Evolutionary conservation across 176 grass and related monocot genomes (phyloP), one percentile per base, ranked within the genome.

Genomic region (Triticum dicoccoides): DNA sequence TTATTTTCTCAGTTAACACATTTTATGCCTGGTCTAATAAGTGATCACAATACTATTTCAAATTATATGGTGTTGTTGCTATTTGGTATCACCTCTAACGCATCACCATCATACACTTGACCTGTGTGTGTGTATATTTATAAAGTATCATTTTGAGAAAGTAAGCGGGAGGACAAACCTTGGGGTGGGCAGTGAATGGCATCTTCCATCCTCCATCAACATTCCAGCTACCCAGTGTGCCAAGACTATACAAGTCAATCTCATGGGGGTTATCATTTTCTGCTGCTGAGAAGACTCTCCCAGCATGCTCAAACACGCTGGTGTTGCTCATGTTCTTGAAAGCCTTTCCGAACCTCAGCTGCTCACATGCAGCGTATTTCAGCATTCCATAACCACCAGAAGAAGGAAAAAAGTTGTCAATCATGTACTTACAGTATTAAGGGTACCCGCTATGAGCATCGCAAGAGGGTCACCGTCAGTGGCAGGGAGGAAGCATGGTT

Each of bases 301-400:
- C 86, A 17, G 79, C 79, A 56, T 87, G 86, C 79, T 77, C 79
- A 77, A 87, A 88, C 30, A 88, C 79, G 38, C 18, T 82, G 86
- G 79, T 88, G 71, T 87, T 87, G 58, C 79, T 88, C 15, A 82
- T 17, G 59, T 76, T 56, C 70, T 75, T 87, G 30, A 38, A 54
- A 45, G 65, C 59, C 68, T 75, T 87, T 4, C 78, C 78, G 34
- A 82, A 87, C 69, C 69, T 87, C 68, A 76, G 58, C 78, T 87
- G 69, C 18, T 51, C 32, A 33, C 6, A 44, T 69, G 11, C 15
- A 1, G 5, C 49, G 15, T 17, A 17, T 52, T 44, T 64, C 11
- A 72, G 49, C 79, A 73, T 30, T 15, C 15, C 8, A 61, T 18
- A 29, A 9, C 79, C 21, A 68, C 65, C 5, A 18, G 38, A 23